Evolutionary conservation across 2,329 filamentous ascomycete genomes (phyloP), one percentile per base, ranked within the genome.

Genomic region (Berkeleyomyces basicola): DNA sequence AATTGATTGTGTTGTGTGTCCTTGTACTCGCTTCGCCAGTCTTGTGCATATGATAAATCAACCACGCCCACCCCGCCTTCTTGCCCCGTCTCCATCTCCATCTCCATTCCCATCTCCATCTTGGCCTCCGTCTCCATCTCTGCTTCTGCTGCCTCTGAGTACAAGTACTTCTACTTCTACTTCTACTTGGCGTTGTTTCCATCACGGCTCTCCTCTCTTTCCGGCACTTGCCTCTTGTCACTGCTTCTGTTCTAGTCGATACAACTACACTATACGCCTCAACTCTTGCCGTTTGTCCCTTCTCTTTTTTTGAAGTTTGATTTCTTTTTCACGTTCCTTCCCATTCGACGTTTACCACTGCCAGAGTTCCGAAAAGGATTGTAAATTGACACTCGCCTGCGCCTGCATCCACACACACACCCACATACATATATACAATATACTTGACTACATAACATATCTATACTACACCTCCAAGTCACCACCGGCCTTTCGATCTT

Each of bases 41-140:
- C 9, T 51, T 51, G 47, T 55, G n/a, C 49, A n/a, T 39, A 55
- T 55, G 33, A 55, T 55, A 55, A 37, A 55, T 55, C 51, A 55
- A 55, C 51, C 33, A 23, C 10, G 14, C 51, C 51, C 51, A 55
- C 51, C 51, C 51, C 51, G 51, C 51, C 51, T 55, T 55, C 23
- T n/a, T 37, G 11, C 14, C 16, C 43, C 43, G 16, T 46, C 43
- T n/a, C 16, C 43, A 16, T n/a, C 43, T n/a, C 16, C 43, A 16
- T n/a, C 36, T 37, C 16, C 51, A 37, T n/a, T 23, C 1, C 23
- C n/a, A 55, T n/a, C 14, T 46, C 43, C 43, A 46, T 46, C 43
- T n/a, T 46, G 11, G 3, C 43, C 11, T 51, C 47, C 31, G 3
- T 31, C 36, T 37, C 16, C 51, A 37, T n/a, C 49, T 55, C 51